These are phyloP conservation scores for Camellia lanceoleosa DNA, from an alignment of 148 eudicot genomes.

Conservation along the genomic window DNA sequence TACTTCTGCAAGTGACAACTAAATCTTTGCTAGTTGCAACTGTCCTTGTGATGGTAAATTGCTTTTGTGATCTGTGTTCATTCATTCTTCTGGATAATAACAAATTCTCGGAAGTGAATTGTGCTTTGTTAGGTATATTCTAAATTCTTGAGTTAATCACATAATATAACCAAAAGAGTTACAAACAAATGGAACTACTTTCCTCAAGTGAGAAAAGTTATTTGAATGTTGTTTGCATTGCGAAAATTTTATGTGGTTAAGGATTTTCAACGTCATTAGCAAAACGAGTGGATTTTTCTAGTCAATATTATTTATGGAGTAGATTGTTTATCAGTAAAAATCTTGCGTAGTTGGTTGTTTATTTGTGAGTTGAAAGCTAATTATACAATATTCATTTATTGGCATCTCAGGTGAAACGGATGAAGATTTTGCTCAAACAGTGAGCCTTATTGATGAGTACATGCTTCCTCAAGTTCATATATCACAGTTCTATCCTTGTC, in stretches of 20 bases:
- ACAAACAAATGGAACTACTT: not conserved
- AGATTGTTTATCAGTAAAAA: not conserved
- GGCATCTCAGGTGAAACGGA: constrained; percentile 85
- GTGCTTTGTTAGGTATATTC: not conserved
- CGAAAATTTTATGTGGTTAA: not conserved
- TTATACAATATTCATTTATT: not conserved
- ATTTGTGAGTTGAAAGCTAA: not conserved
- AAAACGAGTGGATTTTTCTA: not conserved
- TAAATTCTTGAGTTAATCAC: not conserved
- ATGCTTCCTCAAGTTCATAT: constrained; percentile 96
- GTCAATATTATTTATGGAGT: not conserved
- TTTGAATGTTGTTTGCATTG: not conserved
- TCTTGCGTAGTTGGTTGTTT: not conserved
- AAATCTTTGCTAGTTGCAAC: not conserved
- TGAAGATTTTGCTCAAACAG: constrained; percentile 78
- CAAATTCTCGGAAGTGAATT: not conserved
- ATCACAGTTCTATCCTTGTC: constrained; percentile 97
- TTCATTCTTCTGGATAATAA: not conserved
- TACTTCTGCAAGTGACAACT: not conserved
- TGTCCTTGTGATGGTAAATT: not conserved
- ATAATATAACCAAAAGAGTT: not conserved
- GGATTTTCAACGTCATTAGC: not conserved
- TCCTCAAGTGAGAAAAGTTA: not conserved
- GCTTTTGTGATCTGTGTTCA: not conserved
- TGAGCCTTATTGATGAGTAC: constrained; percentile 73